Conservation (phyloP, 768 basidiomycete species). For the Pulveroboletus frians region DNA sequence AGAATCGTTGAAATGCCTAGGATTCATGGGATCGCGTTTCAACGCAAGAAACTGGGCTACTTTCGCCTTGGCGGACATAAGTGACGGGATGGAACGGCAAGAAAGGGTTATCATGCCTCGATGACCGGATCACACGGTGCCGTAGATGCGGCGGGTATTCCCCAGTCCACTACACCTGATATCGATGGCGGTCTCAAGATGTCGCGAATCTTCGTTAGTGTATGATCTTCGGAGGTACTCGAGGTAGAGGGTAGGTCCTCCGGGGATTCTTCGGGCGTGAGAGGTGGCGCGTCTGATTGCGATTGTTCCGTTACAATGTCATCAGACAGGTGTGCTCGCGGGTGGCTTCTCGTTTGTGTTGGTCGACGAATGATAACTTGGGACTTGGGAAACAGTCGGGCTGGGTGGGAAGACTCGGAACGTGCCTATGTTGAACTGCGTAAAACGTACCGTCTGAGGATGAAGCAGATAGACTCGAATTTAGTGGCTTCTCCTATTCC, state of each 20-base stretch:
- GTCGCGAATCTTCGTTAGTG: conserved; percentile 48
- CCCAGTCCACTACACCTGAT: conserved; percentile 66
- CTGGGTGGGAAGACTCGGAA: conserved; percentile 22
- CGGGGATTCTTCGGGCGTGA: conserved; percentile 16
- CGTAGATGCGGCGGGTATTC: conserved; percentile 58
- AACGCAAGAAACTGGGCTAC: conserved; percentile 72
- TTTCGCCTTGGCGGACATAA: conserved; percentile 53
- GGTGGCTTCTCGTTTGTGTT: conserved; percentile 42
- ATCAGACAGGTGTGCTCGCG: conserved; percentile 47
- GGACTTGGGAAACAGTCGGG: conserved; percentile 42
- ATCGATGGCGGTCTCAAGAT: conserved; percentile 62
- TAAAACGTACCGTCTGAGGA: conserved; percentile 27
- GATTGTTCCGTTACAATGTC: conserved; percentile 31
- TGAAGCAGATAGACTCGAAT: conserved; percentile 21
- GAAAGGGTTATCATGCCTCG: conserved; percentile 38
- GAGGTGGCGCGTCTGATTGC: background rate
- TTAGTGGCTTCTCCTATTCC: conserved; percentile 60
- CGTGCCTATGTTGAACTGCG: background rate
- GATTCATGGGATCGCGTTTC: conserved; percentile 54
- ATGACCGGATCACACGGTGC: conserved; percentile 58
- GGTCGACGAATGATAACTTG: conserved; percentile 58
- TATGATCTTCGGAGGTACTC: conserved; percentile 34
- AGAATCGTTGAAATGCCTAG: conserved; percentile 93
- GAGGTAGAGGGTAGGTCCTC: conserved; percentile 10
- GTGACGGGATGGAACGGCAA: background rate